Conservation (phyloP, 2,329 filamentous ascomycete genomes). For the Orbilia brochopaga region DNA sequence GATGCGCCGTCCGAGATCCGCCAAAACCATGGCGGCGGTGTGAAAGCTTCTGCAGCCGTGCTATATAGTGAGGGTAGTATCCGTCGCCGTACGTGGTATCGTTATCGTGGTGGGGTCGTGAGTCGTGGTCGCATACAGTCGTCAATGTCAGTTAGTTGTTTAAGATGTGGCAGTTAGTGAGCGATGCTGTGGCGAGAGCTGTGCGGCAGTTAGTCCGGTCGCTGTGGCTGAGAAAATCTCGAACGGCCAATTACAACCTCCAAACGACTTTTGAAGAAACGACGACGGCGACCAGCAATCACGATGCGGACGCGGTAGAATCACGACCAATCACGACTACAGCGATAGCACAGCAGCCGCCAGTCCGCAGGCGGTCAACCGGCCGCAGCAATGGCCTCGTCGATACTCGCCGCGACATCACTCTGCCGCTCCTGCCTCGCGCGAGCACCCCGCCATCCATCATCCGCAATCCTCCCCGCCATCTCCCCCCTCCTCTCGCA, state of each 20-base stretch:
- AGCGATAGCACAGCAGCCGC: slow-evolving; percentile 1
- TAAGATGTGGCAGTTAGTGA: not conserved
- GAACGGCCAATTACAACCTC: slow-evolving; percentile 34
- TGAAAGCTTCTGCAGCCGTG: not conserved
- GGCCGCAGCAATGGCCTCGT: slow-evolving; percentile 58
- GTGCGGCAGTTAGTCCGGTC: not conserved
- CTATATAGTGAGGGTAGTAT: not conserved
- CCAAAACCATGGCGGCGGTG: slow-evolving; percentile 81
- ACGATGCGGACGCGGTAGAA: slow-evolving; percentile 32
- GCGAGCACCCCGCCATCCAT: slow-evolving; percentile 14
- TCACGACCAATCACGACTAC: not conserved
- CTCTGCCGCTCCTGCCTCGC: slow-evolving; percentile 55
- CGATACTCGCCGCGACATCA: slow-evolving; percentile 51
- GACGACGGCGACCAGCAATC: slow-evolving; percentile 4
- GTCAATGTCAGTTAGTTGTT: slow-evolving; percentile 7
- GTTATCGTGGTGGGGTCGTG: not conserved
- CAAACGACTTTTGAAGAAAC: slow-evolving; percentile 16
- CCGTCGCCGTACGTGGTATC: not conserved
- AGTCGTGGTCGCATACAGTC: slow-evolving; percentile 17
- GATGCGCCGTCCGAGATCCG: slow-evolving; percentile 97
- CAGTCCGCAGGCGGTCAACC: slow-evolving; percentile 40
- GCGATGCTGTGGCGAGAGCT: slow-evolving; percentile 14
- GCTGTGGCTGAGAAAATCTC: slow-evolving; percentile 6
- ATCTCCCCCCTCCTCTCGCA: slow-evolving; percentile 13
- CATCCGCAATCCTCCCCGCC: slow-evolving; percentile 12